Evolutionary conservation across 148 eudicot genomes (phyloP), one percentile per base, ranked within the genome.

Genomic region (Heliosperma pusillum): DNA sequence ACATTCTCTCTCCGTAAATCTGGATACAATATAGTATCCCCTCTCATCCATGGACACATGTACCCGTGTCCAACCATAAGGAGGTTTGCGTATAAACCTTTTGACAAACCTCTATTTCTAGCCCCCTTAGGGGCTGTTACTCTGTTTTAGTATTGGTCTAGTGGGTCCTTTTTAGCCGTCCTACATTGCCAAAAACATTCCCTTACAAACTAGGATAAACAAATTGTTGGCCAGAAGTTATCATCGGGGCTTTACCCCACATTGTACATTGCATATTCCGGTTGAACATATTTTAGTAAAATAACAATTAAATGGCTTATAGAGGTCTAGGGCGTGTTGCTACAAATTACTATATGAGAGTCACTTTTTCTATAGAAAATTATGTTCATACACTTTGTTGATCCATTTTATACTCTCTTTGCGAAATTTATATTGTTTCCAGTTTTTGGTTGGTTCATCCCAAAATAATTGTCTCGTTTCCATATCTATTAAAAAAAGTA

Each of bases 111-210:
- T n/a, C n/a, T n/a, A n/a, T n/a, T n/a, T n/a, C n/a, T n/a, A n/a
- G n/a, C n/a, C n/a, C n/a, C n/a, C 70, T 67, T 67, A 56, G 69
- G 69, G 60, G 29, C 30, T 47, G 13, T 47, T 47, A 47, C 53
- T 47, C 53, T 47, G 53, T 47, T 47, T 47, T 47, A 70, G 64
- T 27, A 25, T 70, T 74, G 30, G 40, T 57, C n/a, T 22, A 29
- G 24, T 53, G 55, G 82, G 44, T 60, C 70, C 61, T 50, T 77
- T 52, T 69, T 67, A 45, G 72, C 81, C 66, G 67, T 45, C 69
- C 33, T 13, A 57, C 73, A 27, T 25, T 44, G 58, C 71, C 56
- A 42, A 70, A 50, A 30, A 68, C 62, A 33, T 47, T 29, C 62
- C 44, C 63, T 33, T 4, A 12, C 42, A 19, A 71, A 64, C 20